phyloP scores from a whole-genome alignment of 2,329 filamentous ascomycete species.

The Phoma herbarum region DNA sequence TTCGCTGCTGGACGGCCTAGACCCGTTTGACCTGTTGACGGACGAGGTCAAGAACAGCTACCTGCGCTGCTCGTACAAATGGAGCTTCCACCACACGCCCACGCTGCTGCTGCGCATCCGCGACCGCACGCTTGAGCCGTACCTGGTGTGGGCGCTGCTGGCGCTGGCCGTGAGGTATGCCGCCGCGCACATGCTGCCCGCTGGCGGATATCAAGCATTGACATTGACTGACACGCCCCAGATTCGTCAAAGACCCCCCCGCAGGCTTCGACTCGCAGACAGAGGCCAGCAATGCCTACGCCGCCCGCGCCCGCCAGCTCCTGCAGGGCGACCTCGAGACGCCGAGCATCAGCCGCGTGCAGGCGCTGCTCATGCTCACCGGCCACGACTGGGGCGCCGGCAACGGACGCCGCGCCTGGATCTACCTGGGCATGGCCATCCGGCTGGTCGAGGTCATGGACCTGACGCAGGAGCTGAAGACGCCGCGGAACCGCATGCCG shows the following conservation, averaged over 20 bases:
- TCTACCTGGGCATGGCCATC: slow-evolving; percentile 54
- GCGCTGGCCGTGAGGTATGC: slow-evolving; percentile 51
- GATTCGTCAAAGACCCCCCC: slow-evolving; percentile 51
- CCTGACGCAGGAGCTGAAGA: slow-evolving; percentile 48
- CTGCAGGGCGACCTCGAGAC: slow-evolving; percentile 53
- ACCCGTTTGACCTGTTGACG: slow-evolving; percentile 52
- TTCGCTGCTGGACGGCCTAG: slow-evolving; percentile 43
- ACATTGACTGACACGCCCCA: slow-evolving; percentile 17
- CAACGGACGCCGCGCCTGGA: slow-evolving; percentile 53
- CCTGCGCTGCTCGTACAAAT: slow-evolving; percentile 53
- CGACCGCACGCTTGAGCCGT: slow-evolving; percentile 49
- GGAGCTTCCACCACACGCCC: slow-evolving; percentile 54
- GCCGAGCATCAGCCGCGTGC: slow-evolving; percentile 51
- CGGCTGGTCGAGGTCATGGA: slow-evolving; percentile 54
- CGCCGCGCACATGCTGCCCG: not conserved
- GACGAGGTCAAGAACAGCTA: slow-evolving; percentile 55
- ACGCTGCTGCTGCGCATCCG: slow-evolving; percentile 51
- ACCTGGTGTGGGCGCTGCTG: slow-evolving; percentile 55
- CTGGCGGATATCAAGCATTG: not conserved
- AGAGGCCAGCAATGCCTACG: slow-evolving; percentile 54
- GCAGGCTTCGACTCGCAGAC: slow-evolving; percentile 48
- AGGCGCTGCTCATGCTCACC: slow-evolving; percentile 55
- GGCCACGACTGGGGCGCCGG: slow-evolving; percentile 59
- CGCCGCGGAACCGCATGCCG: slow-evolving; percentile 41
- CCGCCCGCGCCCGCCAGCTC: slow-evolving; percentile 52